Base-by-base conservation (phyloP, 2,329 filamentous ascomycete genomes). In the Cadophora luteo-olivacea region DNA sequence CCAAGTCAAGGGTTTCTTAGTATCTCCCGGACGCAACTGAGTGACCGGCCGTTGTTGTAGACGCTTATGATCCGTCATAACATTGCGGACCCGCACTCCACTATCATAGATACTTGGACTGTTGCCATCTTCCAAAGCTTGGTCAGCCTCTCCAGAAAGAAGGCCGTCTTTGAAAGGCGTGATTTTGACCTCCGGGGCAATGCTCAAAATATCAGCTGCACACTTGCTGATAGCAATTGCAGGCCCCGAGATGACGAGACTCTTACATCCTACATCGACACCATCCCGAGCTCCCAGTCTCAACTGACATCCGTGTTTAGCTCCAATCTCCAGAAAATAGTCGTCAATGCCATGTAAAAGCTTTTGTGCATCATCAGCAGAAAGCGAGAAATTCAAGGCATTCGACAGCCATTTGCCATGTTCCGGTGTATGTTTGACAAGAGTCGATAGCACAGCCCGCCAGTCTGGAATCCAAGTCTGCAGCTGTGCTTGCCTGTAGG, bases 171-270 rank as follows among this genome's bases (percentile, higher is more conserved):
- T 38, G 32, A 52, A 29, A 19, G 58, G 54, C 9, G 49, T 65
- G 11, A 71, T 66, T 22, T 52, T 61, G 1, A 61, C 54, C 22
- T 68, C 48, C 9, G 71, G 70, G 16, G 67, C 70, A 55, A 73
- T 65, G n/a, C 57, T 64, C 12, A 74, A 24, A 33, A 75, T 63
- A 33, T 72, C 71, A n/a, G 68, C 62, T 14, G 68, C 57, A 14
- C 71, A 71, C 33, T 72, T 73, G 36, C 49, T 64, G 14, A 76
- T 69, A 25, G 68, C 65, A 32, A 29, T 64, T 24, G 63, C 64
- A 14, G 75, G 62, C 14, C 75, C 74, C 49, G 75, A 76, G 11
- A 75, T 33, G 14, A 70, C 22, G 49, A 76, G 72, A 19, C 24
- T 60, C 51, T 54, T 57, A 61, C 66, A 55, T 16, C 45, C 36